phyloP scores from a whole-genome alignment of 2,329 filamentous ascomycete genomes.

The Xylaria sp. region DNA sequence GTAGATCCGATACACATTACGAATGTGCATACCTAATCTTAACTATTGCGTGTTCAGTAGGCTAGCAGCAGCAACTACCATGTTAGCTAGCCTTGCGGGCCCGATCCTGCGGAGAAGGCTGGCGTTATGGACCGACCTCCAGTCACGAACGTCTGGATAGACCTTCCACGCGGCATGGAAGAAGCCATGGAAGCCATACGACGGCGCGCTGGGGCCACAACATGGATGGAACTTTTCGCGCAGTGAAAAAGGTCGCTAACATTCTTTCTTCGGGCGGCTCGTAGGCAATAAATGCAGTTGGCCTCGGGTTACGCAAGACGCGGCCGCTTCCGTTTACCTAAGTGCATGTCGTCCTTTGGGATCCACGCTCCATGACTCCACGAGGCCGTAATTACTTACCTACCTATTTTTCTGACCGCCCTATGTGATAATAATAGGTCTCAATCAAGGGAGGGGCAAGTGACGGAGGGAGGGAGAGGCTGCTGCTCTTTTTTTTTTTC shows the following conservation, averaged over 20 bases:
- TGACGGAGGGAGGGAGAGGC: neutral
- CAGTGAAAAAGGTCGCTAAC: too few relatives aligned
- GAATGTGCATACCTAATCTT: neutral
- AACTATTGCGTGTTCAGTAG: neutral
- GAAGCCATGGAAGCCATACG: too few relatives aligned
- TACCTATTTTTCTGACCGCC: neutral
- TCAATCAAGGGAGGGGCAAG: neutral
- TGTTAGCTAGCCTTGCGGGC: neutral
- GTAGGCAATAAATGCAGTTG: neutral
- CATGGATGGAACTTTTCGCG: too few relatives aligned
- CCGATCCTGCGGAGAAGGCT: neutral
- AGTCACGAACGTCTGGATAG: neutral
- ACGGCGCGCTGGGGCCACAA: too few relatives aligned
- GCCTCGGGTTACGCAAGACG: neutral
- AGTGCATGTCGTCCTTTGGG: neutral
- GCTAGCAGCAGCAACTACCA: neutral
- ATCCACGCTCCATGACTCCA: neutral
- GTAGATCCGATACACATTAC: neutral
- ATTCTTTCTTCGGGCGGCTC: neutral
- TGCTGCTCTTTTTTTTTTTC: too few relatives aligned
- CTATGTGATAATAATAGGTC: neutral
- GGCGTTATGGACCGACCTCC: neutral
- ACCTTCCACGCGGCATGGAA: neutral
- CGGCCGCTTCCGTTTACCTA: neutral
- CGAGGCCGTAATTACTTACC: neutral